Conservation (phyloP, 257 asterid species). For the Ehretia macrophylla region DNA sequence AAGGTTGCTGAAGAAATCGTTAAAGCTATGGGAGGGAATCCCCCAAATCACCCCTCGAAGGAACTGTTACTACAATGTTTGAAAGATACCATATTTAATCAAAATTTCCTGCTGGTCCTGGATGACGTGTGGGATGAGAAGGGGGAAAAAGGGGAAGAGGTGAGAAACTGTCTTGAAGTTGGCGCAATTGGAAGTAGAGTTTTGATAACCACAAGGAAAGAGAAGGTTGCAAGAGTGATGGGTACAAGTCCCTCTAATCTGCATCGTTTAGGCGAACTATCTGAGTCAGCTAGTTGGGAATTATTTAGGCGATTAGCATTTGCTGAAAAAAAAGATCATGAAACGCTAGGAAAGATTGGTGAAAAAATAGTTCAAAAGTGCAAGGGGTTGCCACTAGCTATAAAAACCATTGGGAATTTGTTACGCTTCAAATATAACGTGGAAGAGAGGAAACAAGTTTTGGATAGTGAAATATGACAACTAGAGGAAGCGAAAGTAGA, state of each 20-base stretch:
- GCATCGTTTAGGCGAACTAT: constrained; percentile 11
- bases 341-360: constrained; percentile 13
- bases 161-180: constrained; percentile 7
- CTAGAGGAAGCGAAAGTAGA: constrained; percentile 13
- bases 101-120: too few relatives aligned
- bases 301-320: constrained; percentile 27
- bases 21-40: too few relatives aligned
- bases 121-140: constrained; percentile 26
- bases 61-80: too few relatives aligned
- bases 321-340: constrained; percentile 7
- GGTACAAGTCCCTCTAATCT: constrained; percentile 3
- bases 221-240: constrained; percentile 14
- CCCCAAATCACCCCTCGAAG: too few relatives aligned
- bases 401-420: constrained; percentile 18
- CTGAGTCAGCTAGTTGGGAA: constrained; percentile 21
- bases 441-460: constrained; percentile 20
- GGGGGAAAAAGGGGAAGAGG: constrained; percentile 17
- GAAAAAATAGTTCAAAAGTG: constrained; percentile 24
- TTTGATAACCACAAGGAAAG: constrained; percentile 22
- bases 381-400: constrained; percentile 28
- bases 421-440: constrained; percentile 19
- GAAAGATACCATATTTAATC: too few relatives aligned
- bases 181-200: constrained; percentile 23
- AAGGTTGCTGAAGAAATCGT: too few relatives aligned
- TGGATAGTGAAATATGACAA: constrained; percentile 26